Evolutionary conservation across 768 basidiomycete genomes (phyloP).

Genomic region (Trametes cingulata): DNA sequence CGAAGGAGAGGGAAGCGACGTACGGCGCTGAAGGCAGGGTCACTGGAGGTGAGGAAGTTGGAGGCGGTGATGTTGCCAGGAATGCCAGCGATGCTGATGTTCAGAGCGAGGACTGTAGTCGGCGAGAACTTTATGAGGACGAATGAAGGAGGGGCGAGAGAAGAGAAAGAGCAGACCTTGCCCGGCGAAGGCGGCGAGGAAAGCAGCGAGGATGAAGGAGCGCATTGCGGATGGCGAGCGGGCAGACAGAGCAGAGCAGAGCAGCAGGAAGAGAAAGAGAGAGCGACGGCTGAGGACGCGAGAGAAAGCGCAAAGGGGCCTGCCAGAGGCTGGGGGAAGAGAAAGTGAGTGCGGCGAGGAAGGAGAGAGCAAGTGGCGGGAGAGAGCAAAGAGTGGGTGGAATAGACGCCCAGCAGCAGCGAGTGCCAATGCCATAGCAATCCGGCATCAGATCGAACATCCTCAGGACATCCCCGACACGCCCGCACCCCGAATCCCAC

Average conservation of each 20-base stretch:
- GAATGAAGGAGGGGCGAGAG: not conserved
- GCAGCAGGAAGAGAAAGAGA: conserved; percentile 19
- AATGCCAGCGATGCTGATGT: conserved; percentile 44
- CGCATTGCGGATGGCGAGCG: not conserved
- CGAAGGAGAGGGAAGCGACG: conserved; percentile 12
- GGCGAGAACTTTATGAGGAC: not conserved
- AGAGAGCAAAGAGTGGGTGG: not conserved
- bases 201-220: conserved; percentile 32
- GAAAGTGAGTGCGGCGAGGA: conserved; percentile 21
- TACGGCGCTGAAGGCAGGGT: conserved; percentile 33
- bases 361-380: conserved; percentile 6
- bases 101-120: conserved; percentile 46
- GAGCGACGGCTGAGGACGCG: conserved; percentile 23
- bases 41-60: conserved; percentile 46
- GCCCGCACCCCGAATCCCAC: not conserved
- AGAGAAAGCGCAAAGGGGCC: conserved; percentile 28
- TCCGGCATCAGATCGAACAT: conserved; percentile 3
- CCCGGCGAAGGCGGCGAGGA: conserved; percentile 50
- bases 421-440: conserved; percentile 18
- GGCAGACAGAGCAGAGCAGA: conserved; percentile 30
- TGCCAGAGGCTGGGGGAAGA: conserved; percentile 33
- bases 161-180: conserved; percentile 46
- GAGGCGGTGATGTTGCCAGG: conserved; percentile 40
- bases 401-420: not conserved
- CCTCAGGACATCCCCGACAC: not conserved